Evolutionary conservation across 805 yeast genomes (phyloP), one percentile per base, ranked within the genome.

Genomic region (Deakozyma indianensis): DNA sequence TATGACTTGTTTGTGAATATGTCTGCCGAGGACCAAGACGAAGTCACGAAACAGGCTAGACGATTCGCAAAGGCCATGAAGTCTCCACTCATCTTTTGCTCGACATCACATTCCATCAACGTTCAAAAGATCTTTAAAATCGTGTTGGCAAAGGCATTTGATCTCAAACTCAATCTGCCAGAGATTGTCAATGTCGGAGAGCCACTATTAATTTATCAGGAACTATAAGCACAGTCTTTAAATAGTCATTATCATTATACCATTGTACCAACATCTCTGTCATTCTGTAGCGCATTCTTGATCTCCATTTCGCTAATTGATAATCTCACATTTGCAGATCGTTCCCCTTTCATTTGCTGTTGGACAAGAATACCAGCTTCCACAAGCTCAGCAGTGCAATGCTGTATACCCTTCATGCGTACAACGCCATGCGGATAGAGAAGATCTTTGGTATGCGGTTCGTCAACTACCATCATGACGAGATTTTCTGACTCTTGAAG

Each of bases 91-190:
- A 74, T 90, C 4, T 92, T 90, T 62, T 83, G 94, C 54, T 88
- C 96, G 5, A 84, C 97, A 0, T 77, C 87, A 53, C 90, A 84
- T 53, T 85, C 96, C 1, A 84, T 92, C 50, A 92, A 90, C 54
- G 83, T 90, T 21, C 96, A 88, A 59, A 88, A 88, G 65, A 86
- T 90, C 23, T 90, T 90, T 69, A 92, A 92, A 62, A 77, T 90
- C 35, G 80, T 90, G 23, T 74, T 90, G 41, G 81, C 95, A 22
- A 88, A 87, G 60, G 92, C 94, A 3, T 90, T 90, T 61, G 95
- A 87, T 59, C 67, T 90, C 54, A 78, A 78, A 51, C 67, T 90
- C 53, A 82, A 81, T 43, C 71, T 90, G 18, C 94, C 92, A 1
- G 96, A 90, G 62, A 80, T 87, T 38, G 73, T 72, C 41, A 79